These are phyloP conservation scores for Gossypium anomalum DNA, from an alignment of 345 rosid genomes.

Conservation along the genomic window DNA sequence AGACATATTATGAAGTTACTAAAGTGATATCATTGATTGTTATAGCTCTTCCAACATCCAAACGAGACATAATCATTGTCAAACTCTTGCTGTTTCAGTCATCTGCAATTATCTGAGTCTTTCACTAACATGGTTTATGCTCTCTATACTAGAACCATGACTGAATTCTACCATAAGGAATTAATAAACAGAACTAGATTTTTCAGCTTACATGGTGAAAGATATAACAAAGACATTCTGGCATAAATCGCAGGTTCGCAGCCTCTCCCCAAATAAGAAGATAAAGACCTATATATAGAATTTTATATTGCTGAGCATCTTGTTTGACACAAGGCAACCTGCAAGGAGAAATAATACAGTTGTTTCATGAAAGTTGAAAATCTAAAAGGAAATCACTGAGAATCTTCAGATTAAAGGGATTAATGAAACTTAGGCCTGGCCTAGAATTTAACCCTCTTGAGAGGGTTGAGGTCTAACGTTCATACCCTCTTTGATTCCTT, in stretches of 20 bases:
- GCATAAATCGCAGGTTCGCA: conserved; percentile 89
- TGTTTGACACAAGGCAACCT: conserved; percentile 74
- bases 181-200: conserved; percentile 1
- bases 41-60: neutral
- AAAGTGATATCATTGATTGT: neutral
- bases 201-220: conserved; percentile 85
- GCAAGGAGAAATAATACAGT: conserved; percentile 28
- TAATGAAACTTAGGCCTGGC: neutral
- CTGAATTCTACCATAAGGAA: neutral
- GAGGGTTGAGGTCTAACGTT: conserved; percentile 1
- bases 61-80: neutral
- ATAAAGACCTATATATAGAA: conserved; percentile 80
- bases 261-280: conserved; percentile 99
- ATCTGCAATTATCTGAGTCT: neutral
- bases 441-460: neutral
- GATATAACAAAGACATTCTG: conserved; percentile 88
- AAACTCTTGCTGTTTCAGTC: neutral
- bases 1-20: neutral
- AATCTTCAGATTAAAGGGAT: neutral
- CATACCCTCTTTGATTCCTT: neutral
- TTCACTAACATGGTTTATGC: neutral
- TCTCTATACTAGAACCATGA: neutral
- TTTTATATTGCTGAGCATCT: conserved; percentile 81
- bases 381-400: neutral
- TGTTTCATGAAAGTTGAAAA: conserved; percentile 18